Evolutionary conservation across 371 early-diverging fungal genomes (phyloP).

Genomic region (Funneliformis caledonium): DNA sequence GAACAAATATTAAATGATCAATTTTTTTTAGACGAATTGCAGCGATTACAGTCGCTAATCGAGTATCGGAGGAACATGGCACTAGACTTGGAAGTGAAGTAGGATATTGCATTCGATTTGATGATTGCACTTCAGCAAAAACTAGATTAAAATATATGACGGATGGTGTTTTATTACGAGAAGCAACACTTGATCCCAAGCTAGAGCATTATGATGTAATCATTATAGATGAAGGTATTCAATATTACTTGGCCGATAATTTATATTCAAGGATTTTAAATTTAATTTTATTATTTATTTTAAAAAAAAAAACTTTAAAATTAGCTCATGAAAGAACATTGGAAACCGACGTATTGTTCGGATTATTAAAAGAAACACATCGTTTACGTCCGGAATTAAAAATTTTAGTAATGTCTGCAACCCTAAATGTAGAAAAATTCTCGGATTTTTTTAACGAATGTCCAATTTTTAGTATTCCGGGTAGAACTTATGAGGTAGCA

Average conservation of each 20-base stretch:
- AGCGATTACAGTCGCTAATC: conserved; percentile 86
- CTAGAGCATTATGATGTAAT: conserved; percentile 74
- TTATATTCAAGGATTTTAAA: background rate
- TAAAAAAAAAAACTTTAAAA: background rate
- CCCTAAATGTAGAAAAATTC: conserved; percentile 60
- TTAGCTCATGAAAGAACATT: conserved; percentile 94
- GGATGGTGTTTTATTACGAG: conserved; percentile 89
- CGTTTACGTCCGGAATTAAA: conserved; percentile 81
- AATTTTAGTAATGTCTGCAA: conserved; percentile 43
- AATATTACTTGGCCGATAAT: background rate
- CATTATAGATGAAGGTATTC: conserved; percentile 76
- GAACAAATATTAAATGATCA: background rate
- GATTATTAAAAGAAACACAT: conserved; percentile 78
- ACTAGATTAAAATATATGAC: conserved; percentile 98
- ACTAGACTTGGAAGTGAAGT: conserved; percentile 70
- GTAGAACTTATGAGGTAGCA: conserved; percentile 80
- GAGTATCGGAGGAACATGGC: conserved; percentile 79
- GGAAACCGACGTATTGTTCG: conserved; percentile 93
- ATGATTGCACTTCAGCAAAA: conserved; percentile 59
- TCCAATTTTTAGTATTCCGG: conserved; percentile 85
- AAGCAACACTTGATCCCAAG: conserved; percentile 68
- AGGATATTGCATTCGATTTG: conserved; percentile 92
- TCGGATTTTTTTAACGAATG: conserved; percentile 76
- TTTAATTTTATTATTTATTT: background rate
- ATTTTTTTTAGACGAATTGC: conserved; percentile 76